Base-by-base conservation (phyloP, 176 grass and related monocot species). In the Urochloa ruziziensis region DNA sequence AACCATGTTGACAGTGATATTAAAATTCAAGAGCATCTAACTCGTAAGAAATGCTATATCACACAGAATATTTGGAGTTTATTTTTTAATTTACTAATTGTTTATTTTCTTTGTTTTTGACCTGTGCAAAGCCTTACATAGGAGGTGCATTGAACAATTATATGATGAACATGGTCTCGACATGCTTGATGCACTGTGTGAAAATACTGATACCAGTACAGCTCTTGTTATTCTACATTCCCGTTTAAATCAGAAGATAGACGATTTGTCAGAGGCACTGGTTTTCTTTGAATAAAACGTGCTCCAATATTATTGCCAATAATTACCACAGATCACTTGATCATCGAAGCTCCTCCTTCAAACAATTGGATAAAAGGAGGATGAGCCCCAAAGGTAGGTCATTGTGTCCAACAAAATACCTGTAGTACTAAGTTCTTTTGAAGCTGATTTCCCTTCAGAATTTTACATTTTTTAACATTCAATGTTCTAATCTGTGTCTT, bases 221-320 rank as follows among this genome's bases (percentile, higher is more conserved):
- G 19, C 18, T 70, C 75, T 94, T 67, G 25, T 62, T 84, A 36
- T 94, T 79, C 44, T 91, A 53, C 80, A 68, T 33, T 58, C 21
- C 81, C 89, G 92, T 84, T 79, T 94, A 62, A 89, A 84, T 34
- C 85, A 82, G 49, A 94, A 81, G 75, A 65, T 84, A 78, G 33
- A 81, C 51, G 58, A 54, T 58, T 23, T 77, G 33, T 62, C 25
- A 29, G 82, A 51, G 36, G 46, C 48, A 33, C 61, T n/a, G 30
- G 5, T 37, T 28, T 54, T 57, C 25, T 51, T 59, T 94, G 56
- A 24, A 59, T 29, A 89, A 74, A 73, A 10, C 3, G 2, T 78
- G 80, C 62, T 43, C 47, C 46, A 73, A n/a, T 40, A 42, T 70
- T 73, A 73, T 79, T 69, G 19, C 74, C 5, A 73, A 84, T 82